These are phyloP conservation scores for Aegilops longissima DNA, from an alignment of 176 grass and related monocot genomes.

Conservation along the genomic window DNA sequence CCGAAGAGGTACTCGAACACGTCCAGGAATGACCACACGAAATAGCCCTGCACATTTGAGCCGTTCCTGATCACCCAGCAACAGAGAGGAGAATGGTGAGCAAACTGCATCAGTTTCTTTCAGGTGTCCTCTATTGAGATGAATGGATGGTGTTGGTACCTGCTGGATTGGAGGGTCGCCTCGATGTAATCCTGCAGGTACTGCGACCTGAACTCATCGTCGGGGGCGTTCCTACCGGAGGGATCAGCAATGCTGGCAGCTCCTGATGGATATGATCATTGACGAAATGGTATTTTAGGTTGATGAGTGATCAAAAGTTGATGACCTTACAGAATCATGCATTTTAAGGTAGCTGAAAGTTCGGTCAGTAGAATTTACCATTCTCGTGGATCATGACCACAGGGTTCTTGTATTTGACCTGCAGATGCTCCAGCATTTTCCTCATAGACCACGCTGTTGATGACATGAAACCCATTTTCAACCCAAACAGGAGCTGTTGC, in stretches of 20 bases:
- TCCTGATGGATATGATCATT: slow-evolving; percentile 27
- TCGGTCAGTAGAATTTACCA: slow-evolving; percentile 32
- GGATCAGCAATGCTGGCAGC: slow-evolving; percentile 26
- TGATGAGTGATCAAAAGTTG: neutral
- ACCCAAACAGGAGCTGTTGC: neutral
- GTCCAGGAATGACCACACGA: slow-evolving; percentile 91
- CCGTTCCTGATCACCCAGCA: slow-evolving; percentile 56
- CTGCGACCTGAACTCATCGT: slow-evolving; percentile 46
- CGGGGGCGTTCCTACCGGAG: neutral
- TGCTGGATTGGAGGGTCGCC: slow-evolving; percentile 48
- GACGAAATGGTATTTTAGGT: neutral
- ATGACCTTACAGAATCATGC: neutral
- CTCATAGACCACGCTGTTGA: slow-evolving; percentile 66
- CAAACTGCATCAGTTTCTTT: neutral
- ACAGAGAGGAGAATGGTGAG: neutral
- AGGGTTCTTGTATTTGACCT: slow-evolving; percentile 78
- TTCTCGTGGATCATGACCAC: slow-evolving; percentile 84
- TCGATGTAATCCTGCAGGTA: slow-evolving; percentile 59
- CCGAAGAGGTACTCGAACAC: slow-evolving; percentile 61
- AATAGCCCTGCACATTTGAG: slow-evolving; percentile 77
- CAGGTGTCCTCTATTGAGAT: neutral
- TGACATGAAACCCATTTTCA: neutral
- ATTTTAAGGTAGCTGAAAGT: neutral
- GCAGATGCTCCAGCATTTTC: slow-evolving; percentile 71
- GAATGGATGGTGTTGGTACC: slow-evolving; percentile 13